Evolutionary conservation across 352 stramenopile species (phyloP).

Genomic region (Globisporangium nagaii): DNA sequence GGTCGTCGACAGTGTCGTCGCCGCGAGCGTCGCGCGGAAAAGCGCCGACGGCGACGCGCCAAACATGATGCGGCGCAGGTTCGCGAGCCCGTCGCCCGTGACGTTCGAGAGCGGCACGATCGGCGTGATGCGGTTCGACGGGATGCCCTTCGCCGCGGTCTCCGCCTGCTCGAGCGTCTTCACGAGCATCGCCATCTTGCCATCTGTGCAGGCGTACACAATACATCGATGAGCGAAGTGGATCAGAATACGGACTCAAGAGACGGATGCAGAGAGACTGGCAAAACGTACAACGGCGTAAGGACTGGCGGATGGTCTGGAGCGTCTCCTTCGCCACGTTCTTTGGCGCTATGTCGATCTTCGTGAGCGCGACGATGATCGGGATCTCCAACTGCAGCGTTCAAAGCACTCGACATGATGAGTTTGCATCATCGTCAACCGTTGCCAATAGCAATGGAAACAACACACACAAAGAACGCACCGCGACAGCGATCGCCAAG

Average conservation of each 20-base stretch:
- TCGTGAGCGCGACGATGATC: constrained; percentile 92
- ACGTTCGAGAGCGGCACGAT: constrained; percentile 98
- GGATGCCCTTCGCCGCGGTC: constrained; percentile 85
- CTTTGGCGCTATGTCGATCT: constrained; percentile 93
- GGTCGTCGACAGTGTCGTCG: constrained; percentile 47
- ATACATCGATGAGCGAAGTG: not conserved
- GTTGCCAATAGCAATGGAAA: not conserved
- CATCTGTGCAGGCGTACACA: constrained; percentile 38
- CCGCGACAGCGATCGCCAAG: constrained; percentile 87
- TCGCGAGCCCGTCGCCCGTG: constrained; percentile 90
- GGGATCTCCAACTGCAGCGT: constrained; percentile 80
- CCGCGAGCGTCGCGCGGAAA: constrained; percentile 67
- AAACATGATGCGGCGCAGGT: constrained; percentile 69
- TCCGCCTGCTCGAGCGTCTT: constrained; percentile 83
- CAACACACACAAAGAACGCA: constrained; percentile 12
- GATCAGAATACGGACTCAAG: not conserved
- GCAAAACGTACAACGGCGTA: constrained; percentile 60
- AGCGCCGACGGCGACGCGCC: constrained; percentile 60
- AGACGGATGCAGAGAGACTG: not conserved
- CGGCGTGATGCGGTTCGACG: constrained; percentile 91
- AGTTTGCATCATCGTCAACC: too few relatives aligned
- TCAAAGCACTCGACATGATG: too few relatives aligned
- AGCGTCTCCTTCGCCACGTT: constrained; percentile 91
- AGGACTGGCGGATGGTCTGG: constrained; percentile 81
- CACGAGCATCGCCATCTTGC: constrained; percentile 93